Evolutionary conservation across 352 stramenopile species (phyloP), one percentile per base, ranked within the genome.

Genomic region (Phytophthora sojae): DNA sequence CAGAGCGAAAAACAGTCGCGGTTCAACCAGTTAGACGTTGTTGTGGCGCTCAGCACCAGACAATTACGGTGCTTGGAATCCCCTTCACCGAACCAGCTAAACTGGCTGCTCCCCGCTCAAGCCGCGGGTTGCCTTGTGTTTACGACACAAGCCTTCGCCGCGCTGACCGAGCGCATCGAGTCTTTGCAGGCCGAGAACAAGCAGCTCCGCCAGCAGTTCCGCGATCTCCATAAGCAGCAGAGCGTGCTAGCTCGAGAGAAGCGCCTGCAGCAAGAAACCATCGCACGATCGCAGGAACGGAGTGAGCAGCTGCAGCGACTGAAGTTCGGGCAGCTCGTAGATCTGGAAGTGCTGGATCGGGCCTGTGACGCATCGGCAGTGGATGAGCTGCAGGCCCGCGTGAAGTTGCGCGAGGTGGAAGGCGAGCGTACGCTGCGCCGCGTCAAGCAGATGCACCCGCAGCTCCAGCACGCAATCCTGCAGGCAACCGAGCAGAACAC

Each of bases 1-100:
- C 94, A 98, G 71, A 94, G 86, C 53, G 93, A 98, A 70, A 99
- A 99, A 76, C 96, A 99, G 79, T 83, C 72, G 61, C 85, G 86
- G n/a, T 96, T 96, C 71, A 97, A 97, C 53, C 80, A 97, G 61
- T 68, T 97, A 8, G 85, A 96, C 32, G 83, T 97, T n/a, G 82
- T 94, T 8, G 71, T 96, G 9, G 75, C 88, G 15, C 77, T 97
- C 11, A 92, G 80, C 53, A 89, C 86, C 42, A 71, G 83, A 2
- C 92, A 97, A 60, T 57, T 97, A 17, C 74, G 86, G 2, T 93
- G 85, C 55, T 73, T 97, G 1, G 67, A 85, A n/a, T 35, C 64
- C 9, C 52, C 73, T 29, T 55, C 55, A 55, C 57, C 66, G 4
- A 64, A 73, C 25, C 50, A 74, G 12, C 57, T 64, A 32, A 68